Conservation (phyloP, 768 basidiomycete genomes). For the Podaxis sp. region DNA sequence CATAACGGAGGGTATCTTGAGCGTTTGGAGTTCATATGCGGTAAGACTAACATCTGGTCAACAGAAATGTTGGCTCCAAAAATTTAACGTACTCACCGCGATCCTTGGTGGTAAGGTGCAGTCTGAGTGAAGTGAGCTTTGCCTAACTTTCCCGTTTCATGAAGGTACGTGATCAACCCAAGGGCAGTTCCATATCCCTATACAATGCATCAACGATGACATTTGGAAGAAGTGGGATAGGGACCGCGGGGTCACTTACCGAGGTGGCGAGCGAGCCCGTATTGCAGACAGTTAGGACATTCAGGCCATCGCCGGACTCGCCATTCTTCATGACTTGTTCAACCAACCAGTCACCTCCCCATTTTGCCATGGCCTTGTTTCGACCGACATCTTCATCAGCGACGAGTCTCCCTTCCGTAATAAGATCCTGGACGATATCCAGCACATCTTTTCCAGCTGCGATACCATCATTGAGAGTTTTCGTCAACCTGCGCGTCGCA, state of each 20-base stretch:
- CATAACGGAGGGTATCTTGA: constrained; percentile 86
- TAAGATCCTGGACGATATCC: constrained; percentile 51
- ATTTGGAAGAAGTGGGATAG: neutral
- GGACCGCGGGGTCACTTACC: constrained; percentile 36
- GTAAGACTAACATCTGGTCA: constrained; percentile 56
- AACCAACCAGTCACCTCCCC: constrained; percentile 84
- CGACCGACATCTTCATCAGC: constrained; percentile 84
- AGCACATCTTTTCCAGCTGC: constrained; percentile 40
- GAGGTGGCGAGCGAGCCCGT: constrained; percentile 96
- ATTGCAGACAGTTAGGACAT: constrained; percentile 92
- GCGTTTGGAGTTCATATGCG: constrained; percentile 80
- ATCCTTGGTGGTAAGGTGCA: constrained; percentile 92
- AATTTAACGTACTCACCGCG: constrained; percentile 41
- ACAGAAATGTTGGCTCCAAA: neutral
- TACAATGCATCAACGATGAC: neutral
- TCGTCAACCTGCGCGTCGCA: constrained; percentile 69
- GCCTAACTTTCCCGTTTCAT: constrained; percentile 70
- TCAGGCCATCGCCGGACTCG: constrained; percentile 46
- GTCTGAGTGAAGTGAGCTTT: constrained; percentile 93
- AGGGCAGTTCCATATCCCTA: constrained; percentile 96
- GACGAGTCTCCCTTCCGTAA: constrained; percentile 70
- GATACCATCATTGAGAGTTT: constrained; percentile 39
- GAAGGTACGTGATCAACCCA: constrained; percentile 87
- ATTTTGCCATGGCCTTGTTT: constrained; percentile 79
- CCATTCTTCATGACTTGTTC: constrained; percentile 36